Evolutionary conservation across 208 protist genomes (phyloP).

Genomic region (Leishmania major): DNA sequence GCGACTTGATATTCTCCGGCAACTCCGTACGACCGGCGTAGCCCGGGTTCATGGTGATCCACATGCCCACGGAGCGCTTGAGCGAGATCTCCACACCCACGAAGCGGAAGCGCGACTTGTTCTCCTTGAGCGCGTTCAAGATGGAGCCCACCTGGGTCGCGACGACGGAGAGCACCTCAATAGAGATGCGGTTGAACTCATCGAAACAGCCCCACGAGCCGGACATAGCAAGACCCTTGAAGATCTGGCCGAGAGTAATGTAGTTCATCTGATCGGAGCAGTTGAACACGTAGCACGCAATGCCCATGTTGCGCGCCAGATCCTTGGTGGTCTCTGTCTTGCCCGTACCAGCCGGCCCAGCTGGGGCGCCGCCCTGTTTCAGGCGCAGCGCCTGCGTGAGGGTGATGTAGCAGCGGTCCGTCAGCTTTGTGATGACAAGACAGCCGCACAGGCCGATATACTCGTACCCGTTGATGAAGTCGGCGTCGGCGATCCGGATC

Average conservation of each 20-base stretch:
- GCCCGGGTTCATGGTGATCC: slow-evolving; percentile 98
- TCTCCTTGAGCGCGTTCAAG: slow-evolving; percentile 96
- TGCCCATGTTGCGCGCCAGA: slow-evolving; percentile 94
- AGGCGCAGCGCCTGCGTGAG: slow-evolving; percentile 94
- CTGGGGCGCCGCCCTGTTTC: slow-evolving; percentile 92
- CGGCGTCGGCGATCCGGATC: slow-evolving; percentile 97
- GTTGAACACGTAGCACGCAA: slow-evolving; percentile 96
- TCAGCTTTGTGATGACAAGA: slow-evolving; percentile 99
- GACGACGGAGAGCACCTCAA: slow-evolving; percentile 98
- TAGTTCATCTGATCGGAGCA: slow-evolving; percentile 99
- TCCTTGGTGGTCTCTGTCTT: slow-evolving; percentile 97
- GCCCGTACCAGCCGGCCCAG: slow-evolving; percentile 93
- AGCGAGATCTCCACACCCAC: slow-evolving; percentile 96
- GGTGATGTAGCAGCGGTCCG: slow-evolving; percentile 99
- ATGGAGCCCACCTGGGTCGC: slow-evolving; percentile 98
- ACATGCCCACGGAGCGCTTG: slow-evolving; percentile 92
- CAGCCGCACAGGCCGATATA: slow-evolving; percentile 98
- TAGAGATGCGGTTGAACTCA: slow-evolving; percentile 97
- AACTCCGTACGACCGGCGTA: slow-evolving; percentile 97
- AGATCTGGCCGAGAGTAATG: slow-evolving; percentile 97
- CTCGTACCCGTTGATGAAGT: slow-evolving; percentile 98
- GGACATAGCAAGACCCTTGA: slow-evolving; percentile 96
- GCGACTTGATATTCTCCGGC: slow-evolving; percentile 97
- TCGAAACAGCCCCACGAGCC: slow-evolving; percentile 98
- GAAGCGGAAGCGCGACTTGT: slow-evolving; percentile 96